Base-by-base conservation (phyloP, 2,329 filamentous ascomycete genomes). In the Penicillium thymicola region DNA sequence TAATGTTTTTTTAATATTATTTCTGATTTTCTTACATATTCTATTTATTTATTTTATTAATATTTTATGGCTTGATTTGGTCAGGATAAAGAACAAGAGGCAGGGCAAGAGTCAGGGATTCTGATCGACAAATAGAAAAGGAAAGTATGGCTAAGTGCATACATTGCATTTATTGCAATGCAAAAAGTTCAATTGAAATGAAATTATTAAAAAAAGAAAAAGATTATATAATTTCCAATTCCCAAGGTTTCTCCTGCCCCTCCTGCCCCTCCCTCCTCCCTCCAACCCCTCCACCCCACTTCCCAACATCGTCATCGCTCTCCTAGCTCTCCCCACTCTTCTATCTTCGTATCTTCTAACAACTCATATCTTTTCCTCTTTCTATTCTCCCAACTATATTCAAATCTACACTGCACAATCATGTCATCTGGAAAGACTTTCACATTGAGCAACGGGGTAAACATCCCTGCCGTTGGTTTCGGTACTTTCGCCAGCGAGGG, bases 401-500 rank as follows among this genome's bases (percentile, higher is more conserved):
- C 65, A 74, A 61, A 86, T 16, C 5, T 25, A 44, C 28, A 27
- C 13, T 51, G 1, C 48, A 51, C 48, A 51, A 51, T 16, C 49
- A 51, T 87, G 84, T 86, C 84, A 68, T 75, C 77, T 68, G 81
- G 74, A 63, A 66, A 70, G 58, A 77, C 75, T 44, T 83, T 79
- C 74, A 81, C 72, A 61, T 76, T 85, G 50, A 80, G 73, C 76
- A 84, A 83, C 68, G 82, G 81, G 64, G 81, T 87, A 57, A 79
- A 78, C 69, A 84, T 87, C 63, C 85, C 85, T 59, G 84, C 78
- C 46, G 74, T 87, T 32, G 85, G 85, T 27, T 87, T 88, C 65
- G 85, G 85, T 64, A 87, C 85, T 64, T 87, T 86, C 67, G 82
- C 84, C 70, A 88, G 82, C 71, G 86, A 89, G 75, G 86, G 85